These are phyloP conservation scores for Podospora comata DNA, from an alignment of 495 filamentous ascomycete species.

Conservation along the genomic window DNA sequence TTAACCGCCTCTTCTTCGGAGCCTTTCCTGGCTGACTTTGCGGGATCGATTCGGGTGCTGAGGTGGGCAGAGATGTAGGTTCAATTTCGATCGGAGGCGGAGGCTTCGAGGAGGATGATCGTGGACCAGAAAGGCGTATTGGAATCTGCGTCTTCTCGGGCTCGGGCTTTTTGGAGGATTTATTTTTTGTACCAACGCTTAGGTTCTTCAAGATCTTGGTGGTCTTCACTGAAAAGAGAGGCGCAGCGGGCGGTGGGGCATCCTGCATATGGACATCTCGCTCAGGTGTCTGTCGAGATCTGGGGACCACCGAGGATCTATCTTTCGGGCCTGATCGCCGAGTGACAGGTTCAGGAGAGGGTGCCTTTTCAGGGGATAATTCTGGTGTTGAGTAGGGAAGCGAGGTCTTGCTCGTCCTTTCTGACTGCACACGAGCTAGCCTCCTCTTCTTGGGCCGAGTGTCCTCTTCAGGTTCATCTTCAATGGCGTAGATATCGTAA, in stretches of 20 bases:
- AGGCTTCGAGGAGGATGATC: constrained; percentile 11
- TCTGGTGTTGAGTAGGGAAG: constrained; percentile 32
- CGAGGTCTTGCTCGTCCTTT: constrained; percentile 18
- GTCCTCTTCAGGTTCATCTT: constrained; percentile 20
- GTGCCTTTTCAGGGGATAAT: constrained; percentile 24
- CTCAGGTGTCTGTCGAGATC: constrained; percentile 23
- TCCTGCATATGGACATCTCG: constrained; percentile 28
- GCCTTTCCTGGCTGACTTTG: constrained; percentile 10
- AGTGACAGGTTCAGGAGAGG: constrained; percentile 12
- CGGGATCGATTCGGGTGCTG: constrained; percentile 3
- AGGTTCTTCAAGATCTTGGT: constrained; percentile 27
- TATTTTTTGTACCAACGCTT: constrained; percentile 22
- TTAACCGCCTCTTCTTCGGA: constrained; percentile 47
- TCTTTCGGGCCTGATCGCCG: constrained; percentile 16
- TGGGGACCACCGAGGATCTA: constrained; percentile 6
- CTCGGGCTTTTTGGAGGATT: constrained; percentile 17
- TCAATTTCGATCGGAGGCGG: constrained; percentile 10
- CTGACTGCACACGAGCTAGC: constrained; percentile 27
- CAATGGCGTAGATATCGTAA: constrained; percentile 17
- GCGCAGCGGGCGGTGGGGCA: constrained; percentile 5
- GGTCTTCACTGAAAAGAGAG: constrained; percentile 33
- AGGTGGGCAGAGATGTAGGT: constrained; percentile 11
- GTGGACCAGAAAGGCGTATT: constrained; percentile 34
- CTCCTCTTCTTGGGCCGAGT: constrained; percentile 28
- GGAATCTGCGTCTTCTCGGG: constrained; percentile 33